phyloP scores from a whole-genome alignment of 2,329 filamentous ascomycete species.

The Pyricularia sp. region DNA sequence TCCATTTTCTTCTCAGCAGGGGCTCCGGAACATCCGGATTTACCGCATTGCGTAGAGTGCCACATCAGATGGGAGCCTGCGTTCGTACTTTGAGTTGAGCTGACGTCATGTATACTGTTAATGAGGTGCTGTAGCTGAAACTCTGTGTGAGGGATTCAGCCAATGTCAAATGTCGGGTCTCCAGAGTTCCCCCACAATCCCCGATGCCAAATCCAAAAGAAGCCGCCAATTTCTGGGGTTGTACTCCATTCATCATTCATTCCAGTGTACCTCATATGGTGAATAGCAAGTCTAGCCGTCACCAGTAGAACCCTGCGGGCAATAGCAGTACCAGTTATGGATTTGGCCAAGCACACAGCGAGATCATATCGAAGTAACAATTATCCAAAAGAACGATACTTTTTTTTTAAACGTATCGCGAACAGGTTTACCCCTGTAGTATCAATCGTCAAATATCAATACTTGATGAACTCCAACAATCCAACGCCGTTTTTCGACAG shows the following conservation, averaged over 20 bases:
- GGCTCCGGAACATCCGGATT: not conserved
- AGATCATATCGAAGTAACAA: not conserved
- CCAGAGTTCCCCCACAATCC: not conserved
- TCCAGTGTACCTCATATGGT: no score
- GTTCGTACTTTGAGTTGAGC: not conserved
- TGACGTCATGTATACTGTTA: not conserved
- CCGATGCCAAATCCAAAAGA: not conserved
- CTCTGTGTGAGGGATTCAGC: not conserved
- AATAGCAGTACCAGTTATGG: not conserved
- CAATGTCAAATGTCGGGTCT: not conserved
- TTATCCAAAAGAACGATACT: not conserved
- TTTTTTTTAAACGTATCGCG: not conserved
- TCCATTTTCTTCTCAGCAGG: not conserved
- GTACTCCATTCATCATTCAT: not conserved
- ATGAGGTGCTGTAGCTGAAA: not conserved
- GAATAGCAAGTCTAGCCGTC: not conserved
- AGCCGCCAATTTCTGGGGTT: not conserved
- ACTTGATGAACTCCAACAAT: not conserved
- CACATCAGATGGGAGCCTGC: not conserved
- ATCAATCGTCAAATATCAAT: not conserved
- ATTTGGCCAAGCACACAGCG: not conserved
- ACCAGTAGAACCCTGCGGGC: not conserved
- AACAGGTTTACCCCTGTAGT: not conserved
- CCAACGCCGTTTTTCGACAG: not conserved
- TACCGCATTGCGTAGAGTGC: not conserved